phyloP scores from a whole-genome alignment of 305 asterid species.

The Solanum aculeatissimum region DNA sequence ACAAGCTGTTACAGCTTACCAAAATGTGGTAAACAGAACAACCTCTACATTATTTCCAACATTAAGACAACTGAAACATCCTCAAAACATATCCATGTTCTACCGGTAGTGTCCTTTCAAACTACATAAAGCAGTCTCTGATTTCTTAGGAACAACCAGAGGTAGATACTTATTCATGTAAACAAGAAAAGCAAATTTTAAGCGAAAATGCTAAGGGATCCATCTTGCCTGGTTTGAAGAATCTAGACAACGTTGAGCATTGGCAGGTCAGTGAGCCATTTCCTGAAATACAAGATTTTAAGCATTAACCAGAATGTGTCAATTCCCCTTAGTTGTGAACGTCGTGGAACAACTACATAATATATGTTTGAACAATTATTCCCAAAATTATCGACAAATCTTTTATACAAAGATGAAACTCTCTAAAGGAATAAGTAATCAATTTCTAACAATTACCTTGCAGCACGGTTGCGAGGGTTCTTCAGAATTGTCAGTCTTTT shows the following conservation, averaged over 20 bases:
- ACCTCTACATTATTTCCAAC: neutral
- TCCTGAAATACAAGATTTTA: conserved; percentile 4
- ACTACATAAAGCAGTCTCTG: neutral
- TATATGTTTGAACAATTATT: neutral
- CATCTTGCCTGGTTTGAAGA: conserved; percentile 4
- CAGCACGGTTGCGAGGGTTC: neutral
- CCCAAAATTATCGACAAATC: neutral
- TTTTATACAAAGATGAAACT: neutral
- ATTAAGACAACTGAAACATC: neutral
- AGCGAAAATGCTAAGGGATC: neutral
- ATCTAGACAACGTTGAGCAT: conserved; percentile 1
- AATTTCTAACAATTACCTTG: neutral
- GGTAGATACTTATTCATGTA: neutral
- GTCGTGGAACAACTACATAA: neutral
- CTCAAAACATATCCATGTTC: neutral
- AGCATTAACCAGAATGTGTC: neutral
- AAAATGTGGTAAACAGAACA: neutral
- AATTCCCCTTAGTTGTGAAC: neutral
- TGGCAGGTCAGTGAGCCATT: conserved; percentile 5
- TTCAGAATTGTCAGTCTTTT: conserved; percentile 3
- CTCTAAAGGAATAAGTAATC: neutral
- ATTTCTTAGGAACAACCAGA: neutral
- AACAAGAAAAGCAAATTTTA: neutral
- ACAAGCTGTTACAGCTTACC: neutral
- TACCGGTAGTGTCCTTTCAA: neutral